Base-by-base conservation (phyloP, 192 early-diverging fungal species). In the Entophlyctis helioformis region DNA sequence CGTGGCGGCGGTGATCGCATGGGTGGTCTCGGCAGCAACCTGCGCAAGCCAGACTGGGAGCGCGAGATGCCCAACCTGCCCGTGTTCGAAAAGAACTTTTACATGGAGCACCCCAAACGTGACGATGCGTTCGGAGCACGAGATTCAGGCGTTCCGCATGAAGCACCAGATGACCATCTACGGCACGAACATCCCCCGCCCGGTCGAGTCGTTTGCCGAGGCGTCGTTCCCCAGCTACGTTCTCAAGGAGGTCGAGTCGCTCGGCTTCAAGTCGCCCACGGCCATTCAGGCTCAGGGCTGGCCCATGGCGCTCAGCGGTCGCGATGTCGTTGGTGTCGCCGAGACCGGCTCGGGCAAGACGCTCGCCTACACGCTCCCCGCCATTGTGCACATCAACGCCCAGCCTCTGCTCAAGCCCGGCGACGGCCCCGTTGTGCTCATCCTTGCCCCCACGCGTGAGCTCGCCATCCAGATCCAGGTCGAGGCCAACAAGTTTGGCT, bases 331-430 rank as follows among this genome's bases (percentile, higher is more conserved):
- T 36, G 68, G 68, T 24, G 48, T 71, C 24, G 66, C 66, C 13
- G 58, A 60, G 22, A 69, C 66, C 22, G 66, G 66, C 20, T 64
- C 61, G n/a, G 93, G 90, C 33, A 98, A 98, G 60, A 98, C 94
- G 12, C 71, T 98, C 5, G 91, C 89, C 1, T 98, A 91, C 60
- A 83, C 81, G 26, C 63, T 98, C 26, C 94, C 91, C n/a, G 79
- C 87, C 13, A 94, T 98, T 46, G 85, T 96, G 36, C 95, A 98
- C 60, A 96, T 98, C 60, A 96, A 90, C 53, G 95, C 95, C 6
- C 95, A 98, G 60, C 91, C 91, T 5, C 72, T 84, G 39, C 67
- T 98, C 24, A 61, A 84, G 47, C 87, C 74, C 32, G 91, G 93
- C 33, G 95, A 98, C 63, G 95, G 95, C 8, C 95, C 95, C 13